These are phyloP conservation scores for Metschnikowia arizonensis DNA, from an alignment of 805 yeast genomes.

Conservation along the genomic window DNA sequence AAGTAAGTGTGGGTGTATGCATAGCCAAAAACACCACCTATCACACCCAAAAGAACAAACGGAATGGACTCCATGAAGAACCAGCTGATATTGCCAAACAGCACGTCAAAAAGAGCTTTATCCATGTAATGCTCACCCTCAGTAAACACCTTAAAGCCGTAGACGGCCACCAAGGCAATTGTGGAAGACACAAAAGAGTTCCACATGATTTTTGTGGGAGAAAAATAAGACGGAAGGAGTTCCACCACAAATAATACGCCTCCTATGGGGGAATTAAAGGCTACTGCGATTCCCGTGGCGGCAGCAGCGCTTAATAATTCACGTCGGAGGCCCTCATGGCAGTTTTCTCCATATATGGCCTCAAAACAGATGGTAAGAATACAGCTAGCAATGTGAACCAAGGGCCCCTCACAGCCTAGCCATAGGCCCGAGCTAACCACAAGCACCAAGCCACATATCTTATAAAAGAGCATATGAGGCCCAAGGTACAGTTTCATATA, in stretches of 20 bases:
- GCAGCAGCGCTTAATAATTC: slow-evolving; percentile 71
- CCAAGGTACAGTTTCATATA: slow-evolving; percentile 46
- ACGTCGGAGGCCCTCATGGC: slow-evolving; percentile 57
- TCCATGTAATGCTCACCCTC: slow-evolving; percentile 41
- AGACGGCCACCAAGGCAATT: slow-evolving; percentile 58
- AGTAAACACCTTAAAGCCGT: slow-evolving; percentile 37
- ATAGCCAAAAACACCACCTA: slow-evolving; percentile 68
- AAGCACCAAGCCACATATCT: slow-evolving; percentile 54
- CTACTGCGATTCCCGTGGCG: slow-evolving; percentile 81
- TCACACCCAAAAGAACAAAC: slow-evolving; percentile 62
- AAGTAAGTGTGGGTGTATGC: slow-evolving; percentile 47
- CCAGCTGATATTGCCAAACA: slow-evolving; percentile 69
- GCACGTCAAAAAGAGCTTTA: slow-evolving; percentile 55
- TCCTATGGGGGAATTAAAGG: slow-evolving; percentile 84
- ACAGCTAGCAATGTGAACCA: slow-evolving; percentile 74
- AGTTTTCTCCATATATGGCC: slow-evolving; percentile 23
- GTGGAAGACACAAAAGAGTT: slow-evolving; percentile 78
- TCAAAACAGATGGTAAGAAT: slow-evolving; percentile 33
- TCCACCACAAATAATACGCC: slow-evolving; percentile 80
- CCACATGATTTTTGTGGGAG: slow-evolving; percentile 70
- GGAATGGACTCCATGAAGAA: slow-evolving; percentile 66
- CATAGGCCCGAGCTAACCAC: slow-evolving; percentile 75
- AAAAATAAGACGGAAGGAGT: slow-evolving; percentile 59
- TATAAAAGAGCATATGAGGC: slow-evolving; percentile 47
- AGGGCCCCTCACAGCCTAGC: slow-evolving; percentile 85